phyloP scores from a whole-genome alignment of 2,329 filamentous ascomycete species.

The Colletotrichum theobromicola region DNA sequence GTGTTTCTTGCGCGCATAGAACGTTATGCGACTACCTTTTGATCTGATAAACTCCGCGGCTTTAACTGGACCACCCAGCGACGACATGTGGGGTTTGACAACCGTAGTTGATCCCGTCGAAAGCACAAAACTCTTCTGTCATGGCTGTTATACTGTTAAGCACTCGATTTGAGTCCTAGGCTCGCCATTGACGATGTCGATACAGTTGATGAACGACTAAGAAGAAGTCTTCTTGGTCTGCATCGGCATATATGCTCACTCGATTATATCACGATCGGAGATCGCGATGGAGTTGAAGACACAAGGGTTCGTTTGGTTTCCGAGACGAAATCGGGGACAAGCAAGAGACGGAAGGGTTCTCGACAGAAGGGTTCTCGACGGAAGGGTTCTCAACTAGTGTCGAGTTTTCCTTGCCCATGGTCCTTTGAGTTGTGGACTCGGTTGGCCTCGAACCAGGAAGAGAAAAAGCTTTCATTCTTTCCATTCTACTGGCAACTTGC shows the following conservation, averaged over 20 bases:
- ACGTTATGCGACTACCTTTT: neutral
- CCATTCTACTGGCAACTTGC: neutral
- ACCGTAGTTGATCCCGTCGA: neutral
- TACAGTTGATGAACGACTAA: neutral
- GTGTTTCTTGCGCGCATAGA: neutral
- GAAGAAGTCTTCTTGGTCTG: neutral
- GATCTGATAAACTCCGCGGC: neutral
- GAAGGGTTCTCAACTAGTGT: neutral
- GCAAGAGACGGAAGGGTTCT: neutral
- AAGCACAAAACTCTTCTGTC: neutral
- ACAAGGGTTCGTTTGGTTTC: neutral
- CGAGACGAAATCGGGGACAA: neutral
- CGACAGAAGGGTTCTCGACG: neutral
- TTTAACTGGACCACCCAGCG: neutral
- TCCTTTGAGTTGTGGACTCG: neutral
- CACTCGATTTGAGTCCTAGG: too few species aligned
- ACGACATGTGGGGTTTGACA: neutral
- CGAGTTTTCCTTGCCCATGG: neutral
- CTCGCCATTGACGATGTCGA: too few species aligned
- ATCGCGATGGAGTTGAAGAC: neutral
- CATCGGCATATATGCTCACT: neutral
- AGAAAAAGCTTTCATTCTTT: neutral
- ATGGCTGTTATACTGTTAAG: neutral
- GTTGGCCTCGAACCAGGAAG: neutral
- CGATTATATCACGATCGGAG: neutral